phyloP scores from a whole-genome alignment of 1,284 basidiomycete genomes.

The Boletus semigastroideus region DNA sequence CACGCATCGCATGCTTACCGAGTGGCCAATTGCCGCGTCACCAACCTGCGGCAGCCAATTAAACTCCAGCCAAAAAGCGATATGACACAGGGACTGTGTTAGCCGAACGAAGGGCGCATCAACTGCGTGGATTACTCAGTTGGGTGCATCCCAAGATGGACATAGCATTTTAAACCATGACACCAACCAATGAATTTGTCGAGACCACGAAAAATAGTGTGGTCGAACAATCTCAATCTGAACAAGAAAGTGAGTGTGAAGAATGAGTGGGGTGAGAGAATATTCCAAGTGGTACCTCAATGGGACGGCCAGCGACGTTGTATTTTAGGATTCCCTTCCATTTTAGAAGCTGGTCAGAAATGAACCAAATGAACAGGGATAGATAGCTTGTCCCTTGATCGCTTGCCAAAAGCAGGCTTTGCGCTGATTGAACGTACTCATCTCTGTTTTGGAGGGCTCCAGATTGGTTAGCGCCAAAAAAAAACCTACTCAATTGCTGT shows the following conservation, averaged over 20 bases:
- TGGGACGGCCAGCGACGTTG: conserved; percentile 14
- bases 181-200: conserved; percentile 1
- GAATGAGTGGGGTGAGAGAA: conserved; percentile 13
- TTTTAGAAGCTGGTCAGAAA: conserved; percentile 31
- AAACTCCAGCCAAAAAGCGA: conserved; percentile 21
- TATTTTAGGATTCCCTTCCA: conserved; percentile 30
- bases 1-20: conserved; percentile 5
- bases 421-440: conserved; percentile 31
- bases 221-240: conserved; percentile 12
- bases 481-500: background rate
- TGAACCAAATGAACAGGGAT: conserved; percentile 31
- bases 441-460: conserved; percentile 1
- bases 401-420: conserved; percentile 16
- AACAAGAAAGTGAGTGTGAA: conserved; percentile 10
- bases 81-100: conserved; percentile 13
- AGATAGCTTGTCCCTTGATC: conserved; percentile 35
- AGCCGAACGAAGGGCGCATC: conserved; percentile 29
- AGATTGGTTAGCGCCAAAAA: conserved; percentile 13
- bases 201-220: conserved; percentile 4
- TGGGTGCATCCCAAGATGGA: conserved; percentile 22
- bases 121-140: conserved; percentile 28
- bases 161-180: conserved; percentile 19
- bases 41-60: conserved; percentile 5
- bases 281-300: conserved; percentile 16
- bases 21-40: conserved; percentile 10